Evolutionary conservation across 495 filamentous ascomycete genomes (phyloP).

Genomic region (Xylaria palmicola): DNA sequence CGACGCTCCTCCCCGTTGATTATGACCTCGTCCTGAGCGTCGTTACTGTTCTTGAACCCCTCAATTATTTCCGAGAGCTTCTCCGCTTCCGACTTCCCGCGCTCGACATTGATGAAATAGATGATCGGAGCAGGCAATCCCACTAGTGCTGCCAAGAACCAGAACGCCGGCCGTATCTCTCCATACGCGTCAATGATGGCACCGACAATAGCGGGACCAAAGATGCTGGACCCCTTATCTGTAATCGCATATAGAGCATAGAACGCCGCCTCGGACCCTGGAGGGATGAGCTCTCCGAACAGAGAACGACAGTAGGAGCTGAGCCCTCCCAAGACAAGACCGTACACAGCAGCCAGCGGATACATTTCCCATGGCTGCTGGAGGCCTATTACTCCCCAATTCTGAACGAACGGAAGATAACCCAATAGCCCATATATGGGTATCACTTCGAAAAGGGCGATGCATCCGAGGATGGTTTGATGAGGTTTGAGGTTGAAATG

Average conservation of each 20-base stretch:
- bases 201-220: constrained; percentile 92
- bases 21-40: constrained; percentile 14
- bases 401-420: constrained; percentile 77
- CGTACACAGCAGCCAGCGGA: constrained; percentile 84
- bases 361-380: constrained; percentile 98
- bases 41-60: constrained; percentile 42
- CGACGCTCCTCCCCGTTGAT: constrained; percentile 26
- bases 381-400: constrained; percentile 74
- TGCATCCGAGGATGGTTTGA: constrained; percentile 89
- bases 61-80: constrained; percentile 69
- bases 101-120: constrained; percentile 81
- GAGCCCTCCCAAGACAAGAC: constrained; percentile 89
- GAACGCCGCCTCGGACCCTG: constrained; percentile 92
- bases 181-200: constrained; percentile 86
- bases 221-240: constrained; percentile 92
- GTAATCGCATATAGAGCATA: constrained; percentile 97
- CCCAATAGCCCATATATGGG: constrained; percentile 89
- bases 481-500: constrained; percentile 64
- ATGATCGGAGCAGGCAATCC: constrained; percentile 81
- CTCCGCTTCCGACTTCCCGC: constrained; percentile 76
- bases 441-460: constrained; percentile 85
- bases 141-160: constrained; percentile 83
- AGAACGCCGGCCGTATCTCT: constrained; percentile 88
- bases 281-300: constrained; percentile 88
- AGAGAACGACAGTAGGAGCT: constrained; percentile 90